Evolutionary conservation across 2,329 filamentous ascomycete species (phyloP).

Genomic region (Phyllosticta citrichinensis): DNA sequence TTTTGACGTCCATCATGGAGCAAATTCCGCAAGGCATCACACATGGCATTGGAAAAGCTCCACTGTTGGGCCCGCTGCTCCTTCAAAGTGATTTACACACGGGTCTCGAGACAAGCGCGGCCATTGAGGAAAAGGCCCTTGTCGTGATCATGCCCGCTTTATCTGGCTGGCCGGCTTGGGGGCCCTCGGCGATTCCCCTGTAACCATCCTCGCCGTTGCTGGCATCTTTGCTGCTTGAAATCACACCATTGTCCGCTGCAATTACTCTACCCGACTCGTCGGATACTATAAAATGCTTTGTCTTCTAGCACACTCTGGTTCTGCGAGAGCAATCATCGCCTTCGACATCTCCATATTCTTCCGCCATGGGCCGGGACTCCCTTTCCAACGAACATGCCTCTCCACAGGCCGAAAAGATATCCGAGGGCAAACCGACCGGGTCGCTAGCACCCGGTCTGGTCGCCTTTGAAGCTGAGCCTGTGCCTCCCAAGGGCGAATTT

Average conservation of each 20-base stretch:
- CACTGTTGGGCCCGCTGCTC: not conserved
- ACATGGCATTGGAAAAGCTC: not conserved
- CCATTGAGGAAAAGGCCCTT: not conserved
- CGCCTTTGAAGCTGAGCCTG: not conserved
- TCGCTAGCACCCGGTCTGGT: not conserved
- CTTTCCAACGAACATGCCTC: slow-evolving; percentile 2
- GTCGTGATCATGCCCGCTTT: not conserved
- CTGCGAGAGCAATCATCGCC: not conserved
- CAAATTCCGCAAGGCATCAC: not conserved
- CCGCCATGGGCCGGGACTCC: slow-evolving; percentile 3
- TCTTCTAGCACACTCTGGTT: not conserved
- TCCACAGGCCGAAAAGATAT: not conserved
- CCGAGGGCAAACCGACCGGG: not conserved
- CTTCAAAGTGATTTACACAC: not conserved
- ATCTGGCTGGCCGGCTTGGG: slow-evolving; percentile 1
- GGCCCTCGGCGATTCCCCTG: slow-evolving; percentile 6
- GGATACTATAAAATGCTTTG: not conserved
- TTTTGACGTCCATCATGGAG: not conserved
- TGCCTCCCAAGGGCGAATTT: slow-evolving; percentile 3
- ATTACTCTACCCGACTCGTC: not conserved
- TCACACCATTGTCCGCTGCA: slow-evolving; percentile 7
- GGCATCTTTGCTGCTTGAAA: slow-evolving; percentile 10
- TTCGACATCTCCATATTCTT: not conserved
- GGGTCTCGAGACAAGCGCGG: not conserved
- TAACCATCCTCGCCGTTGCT: slow-evolving; percentile 3